These are phyloP conservation scores for Echria macrotheca DNA, from an alignment of 495 filamentous ascomycete species.

Conservation along the genomic window DNA sequence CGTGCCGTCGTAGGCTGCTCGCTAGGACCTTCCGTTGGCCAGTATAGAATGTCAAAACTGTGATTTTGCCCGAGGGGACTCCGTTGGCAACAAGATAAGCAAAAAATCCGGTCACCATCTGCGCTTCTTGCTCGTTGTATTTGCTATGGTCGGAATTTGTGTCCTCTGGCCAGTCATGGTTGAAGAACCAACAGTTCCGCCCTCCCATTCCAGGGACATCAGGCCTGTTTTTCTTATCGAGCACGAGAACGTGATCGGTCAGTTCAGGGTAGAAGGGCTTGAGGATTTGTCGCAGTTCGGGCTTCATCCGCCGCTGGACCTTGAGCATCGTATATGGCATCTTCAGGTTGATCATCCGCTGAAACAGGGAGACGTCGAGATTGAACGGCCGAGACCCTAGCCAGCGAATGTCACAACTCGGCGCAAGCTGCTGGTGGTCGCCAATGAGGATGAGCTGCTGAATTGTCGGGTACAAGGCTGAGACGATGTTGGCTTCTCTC, in stretches of 20 bases:
- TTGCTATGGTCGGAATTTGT: constrained; percentile 62
- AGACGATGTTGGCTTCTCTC: constrained; percentile 50
- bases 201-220: constrained; percentile 76
- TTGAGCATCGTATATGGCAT: constrained; percentile 58
- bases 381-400: constrained; percentile 67
- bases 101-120: constrained; percentile 71
- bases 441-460: constrained; percentile 53
- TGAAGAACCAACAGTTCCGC: constrained; percentile 63
- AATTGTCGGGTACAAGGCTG: constrained; percentile 47
- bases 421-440: constrained; percentile 52
- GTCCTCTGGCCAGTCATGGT: constrained; percentile 63
- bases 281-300: constrained; percentile 59
- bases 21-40: constrained; percentile 70
- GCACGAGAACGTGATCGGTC: constrained; percentile 65
- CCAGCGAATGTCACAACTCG: constrained; percentile 48
- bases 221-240: constrained; percentile 38
- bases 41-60: constrained; percentile 86
- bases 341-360: constrained; percentile 63
- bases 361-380: constrained; percentile 45
- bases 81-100: constrained; percentile 68
- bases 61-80: constrained; percentile 55
- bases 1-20: constrained; percentile 44
- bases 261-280: constrained; percentile 60
- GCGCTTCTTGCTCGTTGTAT: constrained; percentile 66
- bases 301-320: constrained; percentile 69